phyloP scores from a whole-genome alignment of 495 filamentous ascomycete species.

The Xylaria telfairii region DNA sequence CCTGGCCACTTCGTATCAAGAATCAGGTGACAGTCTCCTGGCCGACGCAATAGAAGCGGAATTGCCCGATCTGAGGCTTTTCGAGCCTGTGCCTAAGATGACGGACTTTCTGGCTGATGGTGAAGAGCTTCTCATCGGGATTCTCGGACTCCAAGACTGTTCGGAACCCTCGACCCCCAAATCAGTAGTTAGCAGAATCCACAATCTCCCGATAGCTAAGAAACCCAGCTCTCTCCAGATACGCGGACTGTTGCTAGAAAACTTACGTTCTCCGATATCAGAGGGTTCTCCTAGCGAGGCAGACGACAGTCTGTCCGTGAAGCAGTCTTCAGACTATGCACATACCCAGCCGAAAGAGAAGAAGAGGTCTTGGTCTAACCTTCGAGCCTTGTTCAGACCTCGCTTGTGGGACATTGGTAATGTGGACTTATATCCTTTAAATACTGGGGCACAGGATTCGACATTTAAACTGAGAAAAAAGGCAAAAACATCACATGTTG shows the following conservation, averaged over 20 bases:
- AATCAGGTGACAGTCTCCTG: constrained; percentile 23
- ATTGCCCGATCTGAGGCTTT: constrained; percentile 22
- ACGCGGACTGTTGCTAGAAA: constrained; percentile 8
- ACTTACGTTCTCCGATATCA: not conserved
- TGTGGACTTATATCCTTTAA: constrained; percentile 8
- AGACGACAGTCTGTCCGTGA: not conserved
- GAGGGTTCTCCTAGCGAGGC: not conserved
- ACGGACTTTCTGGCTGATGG: constrained; percentile 24
- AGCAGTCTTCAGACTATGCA: not conserved
- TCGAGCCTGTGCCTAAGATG: constrained; percentile 27
- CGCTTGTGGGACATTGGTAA: constrained; percentile 10
- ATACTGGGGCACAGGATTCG: not conserved
- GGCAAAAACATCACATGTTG: constrained; percentile 8
- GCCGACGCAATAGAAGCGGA: constrained; percentile 29
- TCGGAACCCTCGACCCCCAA: not conserved
- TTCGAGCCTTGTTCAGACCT: constrained; percentile 16
- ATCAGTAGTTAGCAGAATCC: constrained; percentile 2
- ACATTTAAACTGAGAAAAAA: constrained; percentile 13
- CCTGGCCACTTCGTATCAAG: constrained; percentile 21
- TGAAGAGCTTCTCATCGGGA: constrained; percentile 21
- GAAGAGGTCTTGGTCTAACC: constrained; percentile 24
- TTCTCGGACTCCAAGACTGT: constrained; percentile 17
- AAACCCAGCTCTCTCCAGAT: constrained; percentile 25
- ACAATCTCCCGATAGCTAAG: constrained; percentile 25
- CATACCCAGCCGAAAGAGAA: constrained; percentile 8